Evolutionary conservation across 768 basidiomycete genomes (phyloP), one percentile per base, ranked within the genome.

Genomic region (Panaeolus papilionaceus): DNA sequence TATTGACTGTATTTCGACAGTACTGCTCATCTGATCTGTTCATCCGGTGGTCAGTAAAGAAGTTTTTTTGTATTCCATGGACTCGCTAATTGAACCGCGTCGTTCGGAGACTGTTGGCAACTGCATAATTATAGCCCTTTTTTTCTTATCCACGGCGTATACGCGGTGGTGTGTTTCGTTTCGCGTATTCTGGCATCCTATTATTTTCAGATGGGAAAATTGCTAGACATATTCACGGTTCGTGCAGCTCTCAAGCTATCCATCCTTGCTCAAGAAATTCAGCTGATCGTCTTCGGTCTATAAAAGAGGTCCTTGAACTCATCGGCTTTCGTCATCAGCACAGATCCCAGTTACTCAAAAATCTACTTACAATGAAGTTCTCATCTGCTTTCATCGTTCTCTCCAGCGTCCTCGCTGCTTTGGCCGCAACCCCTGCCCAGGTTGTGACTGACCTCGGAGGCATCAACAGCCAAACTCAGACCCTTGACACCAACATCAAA

Each of bases 401-500:
- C 33, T 76, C 76, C 26, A 71, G 78, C 66, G 71, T 71, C 9
- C 64, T 72, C 62, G 71, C 72, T 28, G 67, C 73, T 18, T 71
- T 75, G 20, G 75, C 74, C 8, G 49, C 72, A 14, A 77, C 77
- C 39, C 69, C 75, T 20, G 74, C 75, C 3, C 64, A 76, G 37
- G 74, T 83, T 28, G 63, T 77, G 64, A 47, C 68, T 16, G 81
- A 81, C 71, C 72, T 80, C 54, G 64, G 49, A 5, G 67, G 20
- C 10, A 77, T 82, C 61, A 63, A 73, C 6, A 66, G 72, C 10
- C 72, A 73, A 49, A 69, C 78, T 8, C 77, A 72, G 12, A 68
- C 70, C 23, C 74, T 82, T 12, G 73, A 80, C 64, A 71, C 64
- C 38, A 67, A 72, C 6, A 78, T 83, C 64, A 71, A 73, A 14